phyloP scores from a whole-genome alignment of 352 stramenopile species.

The Phytophthora sp. region DNA sequence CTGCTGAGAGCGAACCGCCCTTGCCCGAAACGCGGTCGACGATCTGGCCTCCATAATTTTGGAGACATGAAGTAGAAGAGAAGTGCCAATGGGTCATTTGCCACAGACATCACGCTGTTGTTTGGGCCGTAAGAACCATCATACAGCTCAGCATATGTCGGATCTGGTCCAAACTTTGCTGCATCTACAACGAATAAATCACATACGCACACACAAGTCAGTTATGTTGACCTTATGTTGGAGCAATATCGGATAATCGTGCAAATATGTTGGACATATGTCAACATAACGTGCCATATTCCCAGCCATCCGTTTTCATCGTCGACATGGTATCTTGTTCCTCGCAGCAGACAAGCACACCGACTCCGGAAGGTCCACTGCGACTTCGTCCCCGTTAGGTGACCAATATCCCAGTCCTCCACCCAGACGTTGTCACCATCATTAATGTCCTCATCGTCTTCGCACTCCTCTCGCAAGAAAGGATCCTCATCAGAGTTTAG shows the following conservation, averaged over 20 bases:
- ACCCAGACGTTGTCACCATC: background rate
- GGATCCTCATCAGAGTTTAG: conserved; percentile 12
- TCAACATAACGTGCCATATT: conserved; percentile 18
- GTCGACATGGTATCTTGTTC: background rate
- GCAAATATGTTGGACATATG: background rate
- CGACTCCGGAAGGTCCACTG: conserved; percentile 4
- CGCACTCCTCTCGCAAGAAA: background rate
- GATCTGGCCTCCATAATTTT: too few relatives aligned
- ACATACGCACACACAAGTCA: too few relatives aligned
- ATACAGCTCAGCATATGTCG: background rate
- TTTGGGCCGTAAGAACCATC: background rate
- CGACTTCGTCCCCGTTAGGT: conserved; percentile 3
- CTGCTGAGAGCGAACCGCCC: too few relatives aligned
- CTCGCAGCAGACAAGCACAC: background rate
- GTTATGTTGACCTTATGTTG: background rate
- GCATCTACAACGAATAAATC: too few relatives aligned
- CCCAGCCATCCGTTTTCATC: background rate
- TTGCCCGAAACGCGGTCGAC: too few relatives aligned
- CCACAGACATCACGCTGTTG: background rate
- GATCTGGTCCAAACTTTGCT: too few relatives aligned
- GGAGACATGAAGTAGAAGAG: background rate
- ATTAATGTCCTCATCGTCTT: conserved; percentile 3
- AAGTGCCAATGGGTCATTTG: background rate
- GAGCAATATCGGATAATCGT: background rate
- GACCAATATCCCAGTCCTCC: conserved; percentile 10